Conservation (phyloP, 106 monocot species). For the Dendrobium catenatum region DNA sequence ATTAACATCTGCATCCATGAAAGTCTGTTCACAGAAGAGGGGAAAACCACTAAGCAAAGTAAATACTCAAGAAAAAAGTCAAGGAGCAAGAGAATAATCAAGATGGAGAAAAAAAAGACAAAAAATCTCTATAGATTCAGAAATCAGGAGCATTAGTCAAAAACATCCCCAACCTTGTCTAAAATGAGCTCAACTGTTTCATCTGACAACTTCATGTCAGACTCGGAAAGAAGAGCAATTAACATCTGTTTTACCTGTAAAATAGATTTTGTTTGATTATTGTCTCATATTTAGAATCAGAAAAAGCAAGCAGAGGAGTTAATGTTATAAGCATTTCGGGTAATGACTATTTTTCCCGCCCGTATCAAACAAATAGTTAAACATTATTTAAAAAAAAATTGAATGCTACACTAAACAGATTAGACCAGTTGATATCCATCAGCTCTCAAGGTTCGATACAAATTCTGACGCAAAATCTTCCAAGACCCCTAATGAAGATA, state of each 20-base stretch:
- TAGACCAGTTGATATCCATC: background rate
- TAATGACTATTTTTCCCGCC: background rate
- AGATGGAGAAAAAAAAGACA: background rate
- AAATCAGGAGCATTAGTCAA: background rate
- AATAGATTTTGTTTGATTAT: background rate
- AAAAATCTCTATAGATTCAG: background rate
- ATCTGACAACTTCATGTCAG: slow-evolving; percentile 85
- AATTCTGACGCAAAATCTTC: background rate
- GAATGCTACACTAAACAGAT: no score
- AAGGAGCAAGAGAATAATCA: background rate
- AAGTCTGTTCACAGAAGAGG: slow-evolving; percentile 52
- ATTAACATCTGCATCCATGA: slow-evolving; percentile 80
- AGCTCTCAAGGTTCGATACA: background rate
- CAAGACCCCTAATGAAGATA: no score
- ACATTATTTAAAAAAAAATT: background rate
- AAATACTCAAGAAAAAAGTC: background rate
- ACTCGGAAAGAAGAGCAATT: slow-evolving; percentile 80
- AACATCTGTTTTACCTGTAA: slow-evolving; percentile 92
- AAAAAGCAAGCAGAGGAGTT: background rate
- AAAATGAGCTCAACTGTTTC: slow-evolving; percentile 86
- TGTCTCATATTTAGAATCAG: background rate
- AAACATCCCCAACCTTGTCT: slow-evolving; percentile 51
- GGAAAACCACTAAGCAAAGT: background rate
- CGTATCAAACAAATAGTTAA: background rate
- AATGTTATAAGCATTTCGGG: background rate